Evolutionary conservation across 179 eudicot genomes (phyloP), one percentile per base, ranked within the genome.

Genomic region (Heliamphora pulchella): DNA sequence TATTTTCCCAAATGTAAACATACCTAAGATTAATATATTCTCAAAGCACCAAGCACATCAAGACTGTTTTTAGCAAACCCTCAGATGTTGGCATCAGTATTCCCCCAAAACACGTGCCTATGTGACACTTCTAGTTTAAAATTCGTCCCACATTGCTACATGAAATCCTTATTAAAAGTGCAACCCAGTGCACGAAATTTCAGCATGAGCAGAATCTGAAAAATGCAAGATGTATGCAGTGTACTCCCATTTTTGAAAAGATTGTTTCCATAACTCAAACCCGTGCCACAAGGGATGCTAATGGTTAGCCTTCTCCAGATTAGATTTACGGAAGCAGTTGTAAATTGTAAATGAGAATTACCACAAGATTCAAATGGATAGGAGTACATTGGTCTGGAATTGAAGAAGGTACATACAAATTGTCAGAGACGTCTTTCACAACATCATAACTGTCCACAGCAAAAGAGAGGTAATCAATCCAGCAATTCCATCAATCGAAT

Each of bases 331-430:
- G 57, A 10, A 13, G 57, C 51, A 77, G 53, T 43, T 53, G n/a
- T 55, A 66, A 70, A 51, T 8, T 20, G 51, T 1, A 61, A 70
- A 76, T 67, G 68, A 77, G 72, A 66, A 85, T 87, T 90, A 96
- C 99, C 99, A 96, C 90, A 81, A 96, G 94, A 87, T 96, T 96
- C 11, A 96, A 86, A 85, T 96, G 99, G 83, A 96, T 89, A 31
- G 99, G 92, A 13, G 85, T 87, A 87, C 99, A 94, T 50, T 84
- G 89, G 86, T 90, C 89, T 11, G 94, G 92, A 77, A 91, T 86
- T 8, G 50, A 74, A 63, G 93, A 83, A 54, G 96, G 86, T 50
- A 82, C 87, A 80, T 79, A 90, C 1, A 88, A 83, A 87, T 84
- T 81, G 67, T 85, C 87, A 55, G 81, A 83, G 9, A 92, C 80